Percentiles rank a stretch among this genome's conserved stretches.
These are phyloP conservation scores for Pascua guehoae DNA, from an alignment of 1,284 basidiomycete genomes.

Conservation along the genomic window DNA sequence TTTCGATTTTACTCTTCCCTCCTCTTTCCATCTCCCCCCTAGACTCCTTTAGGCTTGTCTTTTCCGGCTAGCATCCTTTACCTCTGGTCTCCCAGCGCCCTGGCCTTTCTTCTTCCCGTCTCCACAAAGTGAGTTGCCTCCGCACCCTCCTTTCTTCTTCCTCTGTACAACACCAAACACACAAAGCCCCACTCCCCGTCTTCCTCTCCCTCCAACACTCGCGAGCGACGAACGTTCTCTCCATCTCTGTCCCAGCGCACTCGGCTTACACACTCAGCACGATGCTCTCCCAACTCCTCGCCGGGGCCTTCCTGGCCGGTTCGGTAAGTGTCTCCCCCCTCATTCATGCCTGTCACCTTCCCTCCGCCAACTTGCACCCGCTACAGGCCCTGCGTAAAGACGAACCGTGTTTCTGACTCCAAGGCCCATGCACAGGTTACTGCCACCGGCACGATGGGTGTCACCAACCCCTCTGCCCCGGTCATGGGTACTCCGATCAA, in stretches of 20 bases:
- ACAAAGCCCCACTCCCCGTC: neutral
- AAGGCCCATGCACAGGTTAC: slow-evolving; percentile 42
- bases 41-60: too few species aligned
- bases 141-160: neutral
- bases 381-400: too few species aligned
- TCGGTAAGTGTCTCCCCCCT: neutral
- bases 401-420: neutral
- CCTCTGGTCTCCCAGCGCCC: too few species aligned
- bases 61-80: too few species aligned
- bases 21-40: too few species aligned
- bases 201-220: too few species aligned
- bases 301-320: slow-evolving; percentile 6
- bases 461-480: slow-evolving; percentile 40
- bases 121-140: too few species aligned
- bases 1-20: too few species aligned
- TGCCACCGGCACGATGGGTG: slow-evolving; percentile 44
- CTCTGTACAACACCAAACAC: neutral
- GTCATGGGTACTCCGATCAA: slow-evolving; percentile 44
- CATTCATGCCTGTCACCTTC: neutral
- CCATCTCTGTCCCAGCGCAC: neutral
- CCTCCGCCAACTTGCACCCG: neutral
- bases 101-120: too few species aligned
- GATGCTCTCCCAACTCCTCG: slow-evolving; percentile 9
- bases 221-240: neutral
- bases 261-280: neutral